These are phyloP conservation scores for Pythium oligandrum DNA, from an alignment of 352 stramenopile species.

Conservation along the genomic window DNA sequence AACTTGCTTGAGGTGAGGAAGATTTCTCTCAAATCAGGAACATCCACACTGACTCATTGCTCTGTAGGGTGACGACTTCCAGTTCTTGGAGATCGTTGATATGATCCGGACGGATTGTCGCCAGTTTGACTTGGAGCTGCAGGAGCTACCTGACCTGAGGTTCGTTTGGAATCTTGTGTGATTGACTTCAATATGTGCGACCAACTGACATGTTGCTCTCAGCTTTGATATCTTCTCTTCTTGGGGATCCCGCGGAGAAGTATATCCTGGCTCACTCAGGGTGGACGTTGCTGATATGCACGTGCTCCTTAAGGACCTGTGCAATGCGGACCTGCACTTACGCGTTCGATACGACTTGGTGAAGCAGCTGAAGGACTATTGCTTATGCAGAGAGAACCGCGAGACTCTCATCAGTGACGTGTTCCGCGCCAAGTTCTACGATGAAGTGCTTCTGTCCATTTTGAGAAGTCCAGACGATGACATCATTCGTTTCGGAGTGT, in stretches of 20 bases:
- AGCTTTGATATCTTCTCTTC: conserved; percentile 70
- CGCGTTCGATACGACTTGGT: conserved; percentile 62
- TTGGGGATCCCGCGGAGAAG: conserved; percentile 42
- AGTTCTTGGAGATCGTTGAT: conserved; percentile 64
- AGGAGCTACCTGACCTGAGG: conserved; percentile 58
- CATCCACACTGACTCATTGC: conserved; percentile 3
- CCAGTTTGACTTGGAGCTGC: conserved; percentile 56
- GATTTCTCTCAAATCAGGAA: conserved; percentile 1
- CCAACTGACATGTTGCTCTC: conserved; percentile 12
- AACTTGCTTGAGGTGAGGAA: conserved; percentile 53
- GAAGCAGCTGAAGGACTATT: conserved; percentile 75
- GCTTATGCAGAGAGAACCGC: conserved; percentile 48
- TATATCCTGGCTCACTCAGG: conserved; percentile 36
- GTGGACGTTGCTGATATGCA: conserved; percentile 50
- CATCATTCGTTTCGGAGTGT: conserved; percentile 72
- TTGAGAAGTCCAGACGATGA: conserved; percentile 68
- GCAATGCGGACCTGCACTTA: conserved; percentile 30
- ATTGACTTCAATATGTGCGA: conserved; percentile 14
- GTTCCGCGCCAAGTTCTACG: conserved; percentile 23
- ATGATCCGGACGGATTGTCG: conserved; percentile 57
- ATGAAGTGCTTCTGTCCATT: conserved; percentile 41
- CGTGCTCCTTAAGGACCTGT: conserved; percentile 58
- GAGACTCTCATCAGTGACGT: conserved; percentile 40
- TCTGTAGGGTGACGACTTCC: conserved; percentile 50
- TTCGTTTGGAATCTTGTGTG: conserved; percentile 16